A percentile compares a stretch with the other conserved stretches of the same genome.
These are phyloP conservation scores for Elsinoe perseae DNA, from an alignment of 2,329 filamentous ascomycete genomes.

Conservation along the genomic window DNA sequence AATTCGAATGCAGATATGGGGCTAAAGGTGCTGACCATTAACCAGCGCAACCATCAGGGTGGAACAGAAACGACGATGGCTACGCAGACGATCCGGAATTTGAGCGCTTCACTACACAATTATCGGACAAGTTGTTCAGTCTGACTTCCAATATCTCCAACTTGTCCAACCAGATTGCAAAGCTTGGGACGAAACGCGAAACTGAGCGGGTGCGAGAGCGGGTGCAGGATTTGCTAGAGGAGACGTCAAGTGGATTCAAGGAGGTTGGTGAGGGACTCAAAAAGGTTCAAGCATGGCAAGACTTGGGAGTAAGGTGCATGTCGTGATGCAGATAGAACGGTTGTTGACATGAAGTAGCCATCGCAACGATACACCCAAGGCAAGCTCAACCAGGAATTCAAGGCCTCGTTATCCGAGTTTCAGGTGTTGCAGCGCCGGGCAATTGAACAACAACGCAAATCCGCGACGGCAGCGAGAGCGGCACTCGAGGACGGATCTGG, in stretches of 20 bases:
- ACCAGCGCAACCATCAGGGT: slow-evolving; percentile 55
- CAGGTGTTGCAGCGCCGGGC: slow-evolving; percentile 83
- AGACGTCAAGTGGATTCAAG: slow-evolving; percentile 79
- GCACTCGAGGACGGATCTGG: slow-evolving; percentile 57
- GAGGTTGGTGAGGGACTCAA: slow-evolving; percentile 90
- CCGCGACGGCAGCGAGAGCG: slow-evolving; percentile 71
- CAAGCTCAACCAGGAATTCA: slow-evolving; percentile 90
- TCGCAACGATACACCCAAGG: slow-evolving; percentile 95
- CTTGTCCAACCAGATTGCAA: slow-evolving; percentile 72
- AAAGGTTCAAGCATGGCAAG: slow-evolving; percentile 67
- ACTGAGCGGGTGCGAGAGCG: slow-evolving; percentile 85
- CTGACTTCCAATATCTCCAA: slow-evolving; percentile 82
- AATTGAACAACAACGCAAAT: slow-evolving; percentile 85
- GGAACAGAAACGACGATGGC: slow-evolving; percentile 60
- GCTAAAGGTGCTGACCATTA: neutral
- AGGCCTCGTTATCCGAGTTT: slow-evolving; percentile 80
- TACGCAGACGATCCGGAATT: slow-evolving; percentile 94
- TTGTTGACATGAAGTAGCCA: slow-evolving; percentile 48
- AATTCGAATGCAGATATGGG: neutral
- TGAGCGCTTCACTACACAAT: slow-evolving; percentile 67
- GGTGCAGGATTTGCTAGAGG: slow-evolving; percentile 78
- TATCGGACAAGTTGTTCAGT: slow-evolving; percentile 83
- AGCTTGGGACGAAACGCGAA: slow-evolving; percentile 83
- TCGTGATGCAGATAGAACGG: neutral
- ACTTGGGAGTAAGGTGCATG: slow-evolving; percentile 56